Evolutionary conservation across 768 basidiomycete species (phyloP).

Genomic region (Mycena belliarum): DNA sequence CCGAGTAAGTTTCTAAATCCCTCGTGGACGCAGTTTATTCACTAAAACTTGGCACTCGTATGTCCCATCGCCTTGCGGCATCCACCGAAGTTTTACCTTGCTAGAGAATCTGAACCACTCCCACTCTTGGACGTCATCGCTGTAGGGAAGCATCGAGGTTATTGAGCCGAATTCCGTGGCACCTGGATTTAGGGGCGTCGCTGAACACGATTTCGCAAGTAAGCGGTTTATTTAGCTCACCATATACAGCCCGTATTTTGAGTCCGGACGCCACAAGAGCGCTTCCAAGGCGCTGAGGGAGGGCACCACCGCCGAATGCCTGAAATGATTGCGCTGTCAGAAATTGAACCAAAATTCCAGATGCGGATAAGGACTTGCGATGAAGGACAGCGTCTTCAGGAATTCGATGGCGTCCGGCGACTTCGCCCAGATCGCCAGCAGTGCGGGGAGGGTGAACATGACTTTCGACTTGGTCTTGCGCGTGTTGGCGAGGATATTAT

Average conservation of each 20-base stretch:
- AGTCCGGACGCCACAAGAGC: not conserved
- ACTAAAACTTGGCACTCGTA: not conserved
- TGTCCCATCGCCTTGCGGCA: not conserved
- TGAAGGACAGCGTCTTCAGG: not conserved
- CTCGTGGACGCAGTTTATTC: not conserved
- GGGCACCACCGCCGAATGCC: not conserved
- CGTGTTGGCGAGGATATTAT: not conserved
- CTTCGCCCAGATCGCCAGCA: not conserved
- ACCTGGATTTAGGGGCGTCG: no score
- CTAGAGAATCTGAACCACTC: not conserved
- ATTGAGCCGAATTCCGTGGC: not conserved
- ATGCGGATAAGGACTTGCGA: not conserved
- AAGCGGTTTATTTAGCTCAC: no score
- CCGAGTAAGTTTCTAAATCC: not conserved
- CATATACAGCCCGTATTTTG: not conserved
- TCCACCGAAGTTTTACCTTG: not conserved
- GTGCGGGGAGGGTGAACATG: not conserved
- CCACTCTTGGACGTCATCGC: not conserved
- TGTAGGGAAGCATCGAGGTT: not conserved
- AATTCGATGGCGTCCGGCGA: not conserved
- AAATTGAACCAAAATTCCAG: no score
- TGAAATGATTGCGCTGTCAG: no score
- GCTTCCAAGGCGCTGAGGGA: not conserved
- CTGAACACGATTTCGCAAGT: no score
- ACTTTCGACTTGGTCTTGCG: not conserved